These are phyloP conservation scores for Didymella sp. DNA, from an alignment of 2,329 filamentous ascomycete genomes.

Conservation along the genomic window DNA sequence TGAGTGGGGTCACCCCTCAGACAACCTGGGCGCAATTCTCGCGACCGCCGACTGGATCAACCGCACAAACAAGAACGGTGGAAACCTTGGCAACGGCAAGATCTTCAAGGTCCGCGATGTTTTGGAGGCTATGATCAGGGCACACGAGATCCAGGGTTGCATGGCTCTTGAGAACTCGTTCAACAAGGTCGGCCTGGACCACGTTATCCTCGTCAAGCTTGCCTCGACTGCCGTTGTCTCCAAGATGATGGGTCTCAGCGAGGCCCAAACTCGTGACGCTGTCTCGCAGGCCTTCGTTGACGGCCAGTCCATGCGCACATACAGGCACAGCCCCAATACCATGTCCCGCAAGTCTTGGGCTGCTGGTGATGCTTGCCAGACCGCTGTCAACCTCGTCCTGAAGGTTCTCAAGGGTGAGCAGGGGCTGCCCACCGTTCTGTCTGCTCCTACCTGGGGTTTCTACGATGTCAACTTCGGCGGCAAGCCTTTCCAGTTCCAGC, in stretches of 20 bases:
- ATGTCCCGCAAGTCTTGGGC: slow-evolving; percentile 99
- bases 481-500: slow-evolving; percentile 90
- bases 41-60: slow-evolving; percentile 98
- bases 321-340: slow-evolving; percentile 97
- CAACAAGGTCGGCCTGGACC: slow-evolving; percentile 98
- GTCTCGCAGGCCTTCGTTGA: slow-evolving; percentile 98
- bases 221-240: slow-evolving; percentile 92
- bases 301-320: slow-evolving; percentile 93
- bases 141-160: slow-evolving; percentile 98
- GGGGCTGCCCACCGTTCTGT: slow-evolving; percentile 90
- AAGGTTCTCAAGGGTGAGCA: slow-evolving; percentile 92
- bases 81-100: slow-evolving; percentile 73
- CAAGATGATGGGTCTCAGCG: slow-evolving; percentile 88
- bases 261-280: slow-evolving; percentile 91
- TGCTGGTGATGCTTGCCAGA: slow-evolving; percentile 96
- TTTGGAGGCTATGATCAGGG: slow-evolving; percentile 97
- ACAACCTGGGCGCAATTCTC: slow-evolving; percentile 96
- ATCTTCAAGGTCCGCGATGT: slow-evolving; percentile 89
- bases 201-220: slow-evolving; percentile 98
- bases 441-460: slow-evolving; percentile 94
- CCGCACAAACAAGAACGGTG: slow-evolving; percentile 87
- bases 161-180: slow-evolving; percentile 96
- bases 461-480: slow-evolving; percentile 98
- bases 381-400: slow-evolving; percentile 87
- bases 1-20: slow-evolving; percentile 98